These are phyloP conservation scores for Mycena leptocephala DNA, from an alignment of 768 basidiomycete species.

Conservation along the genomic window DNA sequence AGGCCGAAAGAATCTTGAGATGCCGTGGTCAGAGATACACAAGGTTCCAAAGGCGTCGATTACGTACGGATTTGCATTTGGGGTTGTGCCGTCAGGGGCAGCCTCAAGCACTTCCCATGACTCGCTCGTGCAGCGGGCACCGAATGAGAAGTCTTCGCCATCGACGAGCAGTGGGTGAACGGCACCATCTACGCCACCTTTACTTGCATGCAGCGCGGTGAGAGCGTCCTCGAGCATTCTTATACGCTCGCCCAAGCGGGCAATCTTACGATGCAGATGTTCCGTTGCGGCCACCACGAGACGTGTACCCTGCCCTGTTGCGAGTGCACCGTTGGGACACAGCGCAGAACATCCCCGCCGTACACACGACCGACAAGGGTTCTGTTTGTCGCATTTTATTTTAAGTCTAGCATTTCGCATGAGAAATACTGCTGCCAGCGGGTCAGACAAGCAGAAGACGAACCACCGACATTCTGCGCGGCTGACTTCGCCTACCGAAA, in stretches of 20 bases:
- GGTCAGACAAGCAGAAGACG: background rate
- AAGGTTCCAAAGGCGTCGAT: conserved; percentile 76
- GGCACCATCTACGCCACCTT: conserved; percentile 7
- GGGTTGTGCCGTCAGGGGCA: conserved; percentile 5
- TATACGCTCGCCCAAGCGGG: conserved; percentile 68
- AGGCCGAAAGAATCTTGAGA: conserved; percentile 75
- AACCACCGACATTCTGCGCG: background rate
- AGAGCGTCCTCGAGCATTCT: conserved; percentile 76
- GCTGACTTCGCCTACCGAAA: background rate
- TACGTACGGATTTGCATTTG: conserved; percentile 48
- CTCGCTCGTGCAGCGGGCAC: background rate
- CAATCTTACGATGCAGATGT: conserved; percentile 73
- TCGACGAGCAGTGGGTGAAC: conserved; percentile 68
- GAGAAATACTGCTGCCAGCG: background rate
- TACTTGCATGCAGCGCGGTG: conserved; percentile 65
- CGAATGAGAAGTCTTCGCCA: conserved; percentile 22
- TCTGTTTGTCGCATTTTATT: background rate
- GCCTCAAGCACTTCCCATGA: conserved; percentile 17
- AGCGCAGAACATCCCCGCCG: background rate
- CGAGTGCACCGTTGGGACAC: conserved; percentile 76
- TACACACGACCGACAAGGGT: background rate
- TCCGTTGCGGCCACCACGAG: conserved; percentile 78
- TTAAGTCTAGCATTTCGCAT: background rate
- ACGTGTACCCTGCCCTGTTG: conserved; percentile 85
- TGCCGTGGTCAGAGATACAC: conserved; percentile 72